Evolutionary conservation across 129 eudicot species (phyloP).

Genomic region (Deinandra increscens): DNA sequence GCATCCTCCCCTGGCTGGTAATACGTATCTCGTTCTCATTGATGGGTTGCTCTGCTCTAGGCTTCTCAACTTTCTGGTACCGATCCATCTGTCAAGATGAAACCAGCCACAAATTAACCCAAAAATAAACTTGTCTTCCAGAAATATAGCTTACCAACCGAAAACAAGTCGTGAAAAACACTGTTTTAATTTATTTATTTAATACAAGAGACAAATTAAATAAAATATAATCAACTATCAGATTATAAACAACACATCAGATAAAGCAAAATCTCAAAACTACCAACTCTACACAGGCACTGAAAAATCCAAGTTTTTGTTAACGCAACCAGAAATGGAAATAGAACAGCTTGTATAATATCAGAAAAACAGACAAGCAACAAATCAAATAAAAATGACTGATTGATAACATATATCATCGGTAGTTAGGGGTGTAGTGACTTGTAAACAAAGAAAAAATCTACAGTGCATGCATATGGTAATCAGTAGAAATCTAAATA

Average conservation of each 20-base stretch:
- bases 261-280: conserved; percentile 3
- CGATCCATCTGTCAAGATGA: conserved; percentile 68
- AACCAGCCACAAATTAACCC: neutral
- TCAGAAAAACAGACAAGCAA: neutral
- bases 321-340: neutral
- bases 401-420: no score
- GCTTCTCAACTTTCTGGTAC: conserved; percentile 94
- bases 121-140: neutral
- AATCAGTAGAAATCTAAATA: neutral
- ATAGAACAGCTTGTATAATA: neutral
- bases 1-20: conserved; percentile 97
- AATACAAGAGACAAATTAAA: neutral
- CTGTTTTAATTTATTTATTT: neutral
- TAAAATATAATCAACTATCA: neutral
- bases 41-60: conserved; percentile 80
- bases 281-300: conserved; percentile 4
- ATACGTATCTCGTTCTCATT: conserved; percentile 96
- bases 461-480: conserved; percentile 8
- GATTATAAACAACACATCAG: neutral
- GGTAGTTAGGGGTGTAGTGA: neutral
- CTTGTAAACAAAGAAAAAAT: neutral
- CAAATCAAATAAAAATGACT: neutral
- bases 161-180: neutral
- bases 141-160: neutral
- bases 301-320: neutral